Evolutionary conservation across 1,284 basidiomycete genomes (phyloP), one percentile per base, ranked within the genome.

Genomic region (Pseudozyma sp.): DNA sequence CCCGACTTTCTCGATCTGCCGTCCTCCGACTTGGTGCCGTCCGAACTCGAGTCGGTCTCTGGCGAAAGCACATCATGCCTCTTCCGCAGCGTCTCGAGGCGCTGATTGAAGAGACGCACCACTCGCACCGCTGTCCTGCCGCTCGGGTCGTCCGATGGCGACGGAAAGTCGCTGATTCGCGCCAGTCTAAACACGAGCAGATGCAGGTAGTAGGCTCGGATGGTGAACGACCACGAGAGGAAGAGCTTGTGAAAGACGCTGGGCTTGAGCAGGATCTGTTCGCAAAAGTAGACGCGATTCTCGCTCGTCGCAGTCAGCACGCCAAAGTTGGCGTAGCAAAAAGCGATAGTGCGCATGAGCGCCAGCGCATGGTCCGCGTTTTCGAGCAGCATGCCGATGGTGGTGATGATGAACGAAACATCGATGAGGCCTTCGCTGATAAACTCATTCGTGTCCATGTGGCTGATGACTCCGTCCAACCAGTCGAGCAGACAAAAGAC

Each of bases 401-500:
- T 78, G 1, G 70, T 63, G 49, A 82, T 76, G 61, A 82, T 43
- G 55, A 82, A 82, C n/a, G 71, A 63, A 30, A 82, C 58, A 39
- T 82, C 80, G 37, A 82, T 53, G 33, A 81, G 48, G 1, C 61
- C 53, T 45, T 79, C 77, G 29, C 67, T 60, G 47, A 62, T 58
- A 29, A 81, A 56, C 40, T 82, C 80, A 19, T 78, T 80, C 29
- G 66, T 60, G 39, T 82, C 80, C 68, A 81, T 79, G 45, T 81
- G 79, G 47, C 68, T 69, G 14, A 82, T 54, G 13, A 82, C 75
- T 1, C 78, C 78, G 37, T 82, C 80, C 14, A 81, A 68, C 80
- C 80, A 82, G 57, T 82, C 80, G 33, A 82, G 67, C 44, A 82
- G 59, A 45, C 80, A 82, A 37, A 82, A 82, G 58, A 82, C 80